phyloP scores from a whole-genome alignment of 2,329 filamentous ascomycete genomes.

The Fusarium drepaniforme region DNA sequence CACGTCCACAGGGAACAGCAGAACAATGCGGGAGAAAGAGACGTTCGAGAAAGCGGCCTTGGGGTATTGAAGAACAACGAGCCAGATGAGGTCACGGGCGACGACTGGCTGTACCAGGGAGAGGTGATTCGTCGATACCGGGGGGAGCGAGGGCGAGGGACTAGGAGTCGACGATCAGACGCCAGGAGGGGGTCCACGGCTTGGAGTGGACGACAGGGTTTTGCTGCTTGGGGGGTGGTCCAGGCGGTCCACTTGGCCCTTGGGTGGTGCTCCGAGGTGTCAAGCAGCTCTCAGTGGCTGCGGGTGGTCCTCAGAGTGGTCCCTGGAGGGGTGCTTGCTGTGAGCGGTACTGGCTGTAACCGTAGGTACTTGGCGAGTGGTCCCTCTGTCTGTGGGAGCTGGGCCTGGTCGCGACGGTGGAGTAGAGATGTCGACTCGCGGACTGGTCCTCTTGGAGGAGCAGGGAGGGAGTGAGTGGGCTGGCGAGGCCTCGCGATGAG shows the following conservation, averaged over 20 bases:
- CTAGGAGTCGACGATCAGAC: conserved; percentile 45
- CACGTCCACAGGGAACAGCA: conserved; percentile 44
- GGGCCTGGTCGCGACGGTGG: conserved; percentile 24
- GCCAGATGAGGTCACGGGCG: conserved; percentile 46
- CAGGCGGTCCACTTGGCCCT: conserved; percentile 39
- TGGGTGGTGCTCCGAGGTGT: conserved; percentile 34
- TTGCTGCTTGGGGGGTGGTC: conserved; percentile 38
- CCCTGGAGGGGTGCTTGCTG: conserved; percentile 39
- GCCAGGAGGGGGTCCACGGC: conserved; percentile 40
- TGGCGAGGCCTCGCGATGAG: conserved; percentile 25
- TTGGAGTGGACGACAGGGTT: conserved; percentile 38
- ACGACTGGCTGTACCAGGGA: conserved; percentile 33
- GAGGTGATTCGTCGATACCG: conserved; percentile 41
- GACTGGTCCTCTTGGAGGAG: neutral
- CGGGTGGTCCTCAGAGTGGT: conserved; percentile 40
- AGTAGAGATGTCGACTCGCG: conserved; percentile 22
- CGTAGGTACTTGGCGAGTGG: conserved; percentile 27
- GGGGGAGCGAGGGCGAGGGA: conserved; percentile 34
- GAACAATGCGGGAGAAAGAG: conserved; percentile 42
- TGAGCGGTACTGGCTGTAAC: conserved; percentile 26
- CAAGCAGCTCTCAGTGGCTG: conserved; percentile 34
- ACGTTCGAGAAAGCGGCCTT: conserved; percentile 34
- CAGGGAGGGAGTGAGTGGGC: conserved; percentile 22
- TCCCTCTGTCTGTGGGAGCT: conserved; percentile 35
- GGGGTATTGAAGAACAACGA: conserved; percentile 43